Percentiles rank a stretch among this genome's conserved stretches.
Evolutionary conservation across 2,329 filamentous ascomycete genomes (phyloP).

Genomic region (Aspergillus fijiensis): DNA sequence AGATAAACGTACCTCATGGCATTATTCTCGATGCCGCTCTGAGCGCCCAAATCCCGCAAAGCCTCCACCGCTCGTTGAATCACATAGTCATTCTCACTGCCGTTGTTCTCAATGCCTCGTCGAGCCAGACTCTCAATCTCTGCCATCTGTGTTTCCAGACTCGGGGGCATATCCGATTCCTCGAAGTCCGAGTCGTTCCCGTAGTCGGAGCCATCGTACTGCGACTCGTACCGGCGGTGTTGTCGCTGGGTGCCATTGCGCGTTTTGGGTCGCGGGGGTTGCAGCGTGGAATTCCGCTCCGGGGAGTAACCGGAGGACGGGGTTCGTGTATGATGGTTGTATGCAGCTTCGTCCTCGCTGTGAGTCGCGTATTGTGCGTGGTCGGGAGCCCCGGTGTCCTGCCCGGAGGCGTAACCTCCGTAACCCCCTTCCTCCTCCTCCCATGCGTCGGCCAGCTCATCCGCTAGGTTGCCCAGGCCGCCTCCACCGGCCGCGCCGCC

Average conservation of each 20-base stretch:
- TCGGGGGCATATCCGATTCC: constrained; percentile 53
- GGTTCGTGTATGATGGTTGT: constrained; percentile 28
- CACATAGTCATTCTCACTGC: constrained; percentile 52
- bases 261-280: constrained; percentile 41
- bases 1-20: constrained; percentile 49
- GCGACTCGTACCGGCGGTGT: constrained; percentile 43
- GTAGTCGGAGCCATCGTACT: constrained; percentile 60
- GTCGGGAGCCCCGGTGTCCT: constrained; percentile 31
- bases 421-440: constrained; percentile 53
- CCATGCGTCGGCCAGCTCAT: constrained; percentile 63
- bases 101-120: constrained; percentile 54
- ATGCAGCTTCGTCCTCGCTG: constrained; percentile 32
- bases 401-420: constrained; percentile 38
- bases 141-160: constrained; percentile 56
- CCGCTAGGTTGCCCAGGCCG: constrained; percentile 60
- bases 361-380: constrained; percentile 29
- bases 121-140: constrained; percentile 56
- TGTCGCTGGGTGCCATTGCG: constrained; percentile 36
- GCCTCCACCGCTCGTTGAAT: constrained; percentile 53
- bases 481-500: constrained; percentile 32
- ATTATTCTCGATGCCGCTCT: constrained; percentile 57
- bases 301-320: constrained; percentile 25
- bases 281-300: constrained; percentile 27
- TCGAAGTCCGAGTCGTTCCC: constrained; percentile 58
- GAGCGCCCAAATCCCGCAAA: constrained; percentile 55